phyloP scores from a whole-genome alignment of 345 rosid genomes.

The Eucalyptus pauciflora region DNA sequence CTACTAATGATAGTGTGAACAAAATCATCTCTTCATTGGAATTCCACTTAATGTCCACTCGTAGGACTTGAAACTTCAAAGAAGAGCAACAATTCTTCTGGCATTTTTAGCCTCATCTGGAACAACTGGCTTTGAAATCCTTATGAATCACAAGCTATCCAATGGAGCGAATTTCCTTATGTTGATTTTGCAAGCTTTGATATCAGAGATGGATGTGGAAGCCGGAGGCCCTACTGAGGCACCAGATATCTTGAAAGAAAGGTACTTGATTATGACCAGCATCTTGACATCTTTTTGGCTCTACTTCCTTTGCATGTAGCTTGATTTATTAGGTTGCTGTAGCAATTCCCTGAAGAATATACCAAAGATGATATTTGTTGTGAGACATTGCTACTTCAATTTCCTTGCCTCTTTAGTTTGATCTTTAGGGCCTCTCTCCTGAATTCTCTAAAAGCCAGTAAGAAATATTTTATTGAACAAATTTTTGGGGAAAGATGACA shows the following conservation, averaged over 20 bases:
- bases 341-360: not conserved
- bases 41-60: not conserved
- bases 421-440: not conserved
- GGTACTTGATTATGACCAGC: constrained; percentile 18
- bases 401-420: not conserved
- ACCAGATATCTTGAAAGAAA: constrained; percentile 41
- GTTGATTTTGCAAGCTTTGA: constrained; percentile 62
- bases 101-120: constrained; percentile 77
- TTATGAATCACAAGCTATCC: constrained; percentile 29
- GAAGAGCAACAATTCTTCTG: constrained; percentile 42
- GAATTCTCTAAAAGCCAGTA: not conserved
- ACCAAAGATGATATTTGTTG: not conserved
- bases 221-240: constrained; percentile 13
- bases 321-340: not conserved
- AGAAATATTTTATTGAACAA: not conserved
- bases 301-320: not conserved
- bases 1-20: not conserved
- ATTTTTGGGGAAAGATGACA: not conserved
- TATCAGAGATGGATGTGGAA: constrained; percentile 51
- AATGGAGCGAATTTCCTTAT: constrained; percentile 51
- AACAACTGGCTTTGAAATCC: constrained; percentile 57
- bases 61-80: constrained; percentile 73
- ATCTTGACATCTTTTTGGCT: not conserved
- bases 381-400: not conserved
- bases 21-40: not conserved